Evolutionary conservation across 2,329 filamentous ascomycete genomes (phyloP).

Genomic region (Colletotrichum acutatum): DNA sequence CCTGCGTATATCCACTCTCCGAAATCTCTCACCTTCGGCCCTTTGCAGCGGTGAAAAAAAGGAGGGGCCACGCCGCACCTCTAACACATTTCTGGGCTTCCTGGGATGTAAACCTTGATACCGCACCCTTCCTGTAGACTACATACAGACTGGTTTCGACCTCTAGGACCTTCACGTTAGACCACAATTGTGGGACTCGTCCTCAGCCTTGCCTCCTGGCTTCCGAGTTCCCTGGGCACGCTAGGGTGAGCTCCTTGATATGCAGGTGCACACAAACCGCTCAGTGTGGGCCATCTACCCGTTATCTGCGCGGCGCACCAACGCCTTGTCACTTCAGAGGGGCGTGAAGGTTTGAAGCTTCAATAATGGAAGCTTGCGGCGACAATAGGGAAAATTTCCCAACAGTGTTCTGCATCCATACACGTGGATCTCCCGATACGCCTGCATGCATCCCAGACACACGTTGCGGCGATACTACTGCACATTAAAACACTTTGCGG

Average conservation of each 20-base stretch:
- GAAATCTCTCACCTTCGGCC: constrained; percentile 34
- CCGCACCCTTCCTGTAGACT: background rate
- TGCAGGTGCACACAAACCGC: constrained; percentile 22
- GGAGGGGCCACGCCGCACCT: constrained; percentile 10
- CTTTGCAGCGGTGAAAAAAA: constrained; percentile 27
- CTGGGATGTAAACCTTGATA: constrained; percentile 24
- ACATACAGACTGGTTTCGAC: background rate
- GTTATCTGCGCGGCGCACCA: constrained; percentile 17
- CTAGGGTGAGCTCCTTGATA: background rate
- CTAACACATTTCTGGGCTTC: constrained; percentile 9
- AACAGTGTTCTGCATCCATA: constrained; percentile 11
- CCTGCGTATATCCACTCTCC: constrained; percentile 19
- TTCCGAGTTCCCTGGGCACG: constrained; percentile 11
- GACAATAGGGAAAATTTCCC: constrained; percentile 14
- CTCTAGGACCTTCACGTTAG: constrained; percentile 9
- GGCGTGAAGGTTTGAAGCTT: background rate
- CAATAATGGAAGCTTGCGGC: background rate
- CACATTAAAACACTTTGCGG: background rate
- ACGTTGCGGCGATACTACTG: background rate
- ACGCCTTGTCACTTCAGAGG: constrained; percentile 4
- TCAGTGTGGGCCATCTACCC: constrained; percentile 27
- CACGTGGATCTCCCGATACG: constrained; percentile 29
- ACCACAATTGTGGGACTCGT: constrained; percentile 17
- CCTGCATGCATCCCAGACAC: constrained; percentile 22
- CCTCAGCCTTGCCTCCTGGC: constrained; percentile 33